These are phyloP conservation scores for Phytophthora pini DNA, from an alignment of 352 stramenopile genomes.

Conservation along the genomic window DNA sequence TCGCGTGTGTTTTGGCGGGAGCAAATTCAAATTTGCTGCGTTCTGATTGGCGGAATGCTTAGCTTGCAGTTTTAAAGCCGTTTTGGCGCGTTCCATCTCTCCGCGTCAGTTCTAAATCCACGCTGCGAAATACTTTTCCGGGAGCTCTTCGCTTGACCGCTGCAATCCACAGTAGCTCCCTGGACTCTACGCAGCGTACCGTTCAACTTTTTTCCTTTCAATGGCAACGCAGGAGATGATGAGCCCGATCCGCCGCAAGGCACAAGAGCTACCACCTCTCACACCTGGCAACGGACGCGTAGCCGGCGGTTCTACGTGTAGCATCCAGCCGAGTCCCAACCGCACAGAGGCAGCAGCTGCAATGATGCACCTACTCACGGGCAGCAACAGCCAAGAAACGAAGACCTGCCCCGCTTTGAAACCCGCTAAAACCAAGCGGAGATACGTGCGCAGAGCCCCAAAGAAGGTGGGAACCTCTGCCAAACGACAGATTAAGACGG, in stretches of 20 bases:
- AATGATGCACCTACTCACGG: slow-evolving; percentile 80
- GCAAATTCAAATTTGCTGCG: slow-evolving; percentile 31
- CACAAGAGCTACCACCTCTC: slow-evolving; percentile 17
- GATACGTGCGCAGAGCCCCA: slow-evolving; percentile 64
- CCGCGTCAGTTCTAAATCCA: slow-evolving; percentile 7
- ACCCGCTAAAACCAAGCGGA: slow-evolving; percentile 55
- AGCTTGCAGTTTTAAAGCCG: slow-evolving; percentile 16
- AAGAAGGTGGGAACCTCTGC: slow-evolving; percentile 55
- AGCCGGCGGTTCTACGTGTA: slow-evolving; percentile 11
- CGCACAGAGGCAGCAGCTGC: slow-evolving; percentile 76
- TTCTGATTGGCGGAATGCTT: slow-evolving; percentile 46
- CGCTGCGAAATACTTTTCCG: background rate
- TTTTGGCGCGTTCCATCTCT: slow-evolving; percentile 16
- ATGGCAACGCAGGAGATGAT: slow-evolving; percentile 50
- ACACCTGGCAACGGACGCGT: slow-evolving; percentile 35
- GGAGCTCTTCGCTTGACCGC: slow-evolving; percentile 5
- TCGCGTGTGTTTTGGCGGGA: slow-evolving; percentile 41
- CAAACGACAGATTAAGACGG: slow-evolving; percentile 49
- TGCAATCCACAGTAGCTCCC: slow-evolving; percentile 6
- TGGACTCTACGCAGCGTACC: slow-evolving; percentile 9
- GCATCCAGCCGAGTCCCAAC: slow-evolving; percentile 79
- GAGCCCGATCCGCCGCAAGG: slow-evolving; percentile 44
- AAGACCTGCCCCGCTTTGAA: slow-evolving; percentile 23
- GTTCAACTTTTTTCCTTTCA: slow-evolving; percentile 9
- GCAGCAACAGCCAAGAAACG: slow-evolving; percentile 18